Conservation (phyloP, 2,329 filamentous ascomycete species). For the Fusarium anthophilum region DNA sequence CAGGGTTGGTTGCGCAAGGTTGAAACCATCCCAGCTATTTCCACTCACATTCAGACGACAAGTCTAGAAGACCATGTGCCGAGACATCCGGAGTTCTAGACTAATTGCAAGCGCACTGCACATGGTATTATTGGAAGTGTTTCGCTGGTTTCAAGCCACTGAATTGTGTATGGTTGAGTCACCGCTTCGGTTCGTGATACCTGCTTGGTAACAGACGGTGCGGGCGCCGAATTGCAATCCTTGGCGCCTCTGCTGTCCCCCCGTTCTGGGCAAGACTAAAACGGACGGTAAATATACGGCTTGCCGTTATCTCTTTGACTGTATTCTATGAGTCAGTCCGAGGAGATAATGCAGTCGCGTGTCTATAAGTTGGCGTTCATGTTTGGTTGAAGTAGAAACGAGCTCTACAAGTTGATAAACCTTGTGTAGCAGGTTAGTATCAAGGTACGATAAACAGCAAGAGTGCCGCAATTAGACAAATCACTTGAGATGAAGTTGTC, state of each 20-base stretch:
- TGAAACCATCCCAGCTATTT: neutral
- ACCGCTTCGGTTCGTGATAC: neutral
- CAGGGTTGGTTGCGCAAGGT: neutral
- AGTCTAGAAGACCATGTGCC: neutral
- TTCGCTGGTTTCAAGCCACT: neutral
- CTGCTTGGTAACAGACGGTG: neutral
- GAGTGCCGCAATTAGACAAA: too few species aligned
- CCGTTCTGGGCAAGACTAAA: neutral
- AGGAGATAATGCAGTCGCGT: neutral
- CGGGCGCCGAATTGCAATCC: neutral
- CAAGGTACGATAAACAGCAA: too few species aligned
- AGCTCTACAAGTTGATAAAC: too few species aligned
- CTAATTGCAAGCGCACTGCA: neutral
- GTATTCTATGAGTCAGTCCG: neutral
- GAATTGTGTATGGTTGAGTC: neutral
- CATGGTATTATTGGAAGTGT: neutral
- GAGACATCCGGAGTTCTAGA: neutral
- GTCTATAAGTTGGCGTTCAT: neutral
- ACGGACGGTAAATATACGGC: neutral
- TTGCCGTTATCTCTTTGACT: neutral
- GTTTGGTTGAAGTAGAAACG: too few species aligned
- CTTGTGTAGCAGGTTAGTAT: neutral
- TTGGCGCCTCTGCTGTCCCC: neutral
- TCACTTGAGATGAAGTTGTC: too few species aligned
- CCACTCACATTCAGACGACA: neutral